Evolutionary conservation across 768 basidiomycete genomes (phyloP), one percentile per base, ranked within the genome.

Genomic region (Suillus brevipes): DNA sequence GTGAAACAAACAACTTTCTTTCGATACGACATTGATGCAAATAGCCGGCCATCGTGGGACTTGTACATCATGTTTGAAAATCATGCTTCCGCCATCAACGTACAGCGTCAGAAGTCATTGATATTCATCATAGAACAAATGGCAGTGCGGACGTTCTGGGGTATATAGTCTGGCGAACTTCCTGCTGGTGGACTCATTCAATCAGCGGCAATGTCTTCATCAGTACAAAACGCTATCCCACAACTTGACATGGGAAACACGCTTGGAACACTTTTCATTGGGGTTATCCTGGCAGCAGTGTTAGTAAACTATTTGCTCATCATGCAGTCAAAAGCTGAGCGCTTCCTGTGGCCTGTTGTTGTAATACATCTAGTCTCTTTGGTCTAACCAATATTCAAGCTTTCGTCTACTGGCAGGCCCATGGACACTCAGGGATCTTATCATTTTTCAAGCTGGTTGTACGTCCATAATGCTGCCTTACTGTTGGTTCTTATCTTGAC

Each of bases 251-350:
- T 58, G 8, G 57, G 38, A 18, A 58, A 28, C 18, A 58, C 37
- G 5, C 28, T 58, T 9, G 57, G 57, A 6, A 38, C 57, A 18
- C 57, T 58, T 40, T 58, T 58, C 18, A 58, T 58, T 40, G 57
- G 57, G 4, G 57, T 58, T 28, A 4, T 23, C 16, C 23, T 58
- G 9, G 38, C 57, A 28, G 38, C 57, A 58, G 18, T 58, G 57
- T 58, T 18, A 40, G 57, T 58, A 40, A 28, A 18, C 37, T 18
- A 16, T 25, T 40, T 2, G 8, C 25, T 20, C 9, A 18, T 7
- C 16, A 38, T 38, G 36, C 55, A 37, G n/a, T 23, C 45, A 9
- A 58, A 58, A 40, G 23, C 57, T 58, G 23, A 58, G 28, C 52
- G 50, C 55, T 56, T 56, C 12, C 5, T n/a, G 45, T 47, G n/a